Base-by-base conservation (phyloP, 1,284 basidiomycete genomes). In the Coniophora puteana region DNA sequence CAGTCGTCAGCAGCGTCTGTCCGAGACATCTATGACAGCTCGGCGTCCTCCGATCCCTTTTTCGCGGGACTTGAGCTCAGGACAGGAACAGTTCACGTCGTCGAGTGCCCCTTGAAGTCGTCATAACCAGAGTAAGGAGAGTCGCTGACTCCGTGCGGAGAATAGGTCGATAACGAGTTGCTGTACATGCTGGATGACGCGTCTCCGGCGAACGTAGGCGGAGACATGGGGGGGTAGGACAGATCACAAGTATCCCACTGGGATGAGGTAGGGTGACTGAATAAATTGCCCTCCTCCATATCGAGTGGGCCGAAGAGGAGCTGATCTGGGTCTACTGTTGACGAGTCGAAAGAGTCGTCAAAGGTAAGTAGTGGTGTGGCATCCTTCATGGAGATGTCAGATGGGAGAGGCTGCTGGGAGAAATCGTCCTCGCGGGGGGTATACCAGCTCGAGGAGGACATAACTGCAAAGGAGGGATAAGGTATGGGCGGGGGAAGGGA, bases 231-330 rank as follows among this genome's bases (percentile, higher is more conserved):
- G 12, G 64, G 47, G 52, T 46, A 46, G 55, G 61, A 55, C 65
- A 69, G 45, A 45, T 71, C 65, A 41, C 49, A 49, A 48, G 59
- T 54, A 34, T 76, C 76, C 78, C 77, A 80, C 14, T 66, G 57
- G 51, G 62, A 58, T 43, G 61, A 46, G 40, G 59, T 33, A 33
- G 65, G 54, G 18, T 63, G 58, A 39, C 59, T 57, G 48, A 63
- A 57, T 40, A 62, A 52, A 46, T 80, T 37, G 22, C 43, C 49
- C n/a, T 54, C 78, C 54, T 87, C 83, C 57, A 85, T 68, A 50
- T 85, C 80, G 61, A 83, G 64, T 43, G 73, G 72, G 29, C 67
- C 66, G 31, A 83, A 81, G 60, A 85, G 73, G 67, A 83, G 70
- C 49, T 75, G 72, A 60, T 80, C 64, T 27, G 59, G 48, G 47